phyloP scores from a whole-genome alignment of 768 basidiomycete genomes.

The Suillus paluster region DNA sequence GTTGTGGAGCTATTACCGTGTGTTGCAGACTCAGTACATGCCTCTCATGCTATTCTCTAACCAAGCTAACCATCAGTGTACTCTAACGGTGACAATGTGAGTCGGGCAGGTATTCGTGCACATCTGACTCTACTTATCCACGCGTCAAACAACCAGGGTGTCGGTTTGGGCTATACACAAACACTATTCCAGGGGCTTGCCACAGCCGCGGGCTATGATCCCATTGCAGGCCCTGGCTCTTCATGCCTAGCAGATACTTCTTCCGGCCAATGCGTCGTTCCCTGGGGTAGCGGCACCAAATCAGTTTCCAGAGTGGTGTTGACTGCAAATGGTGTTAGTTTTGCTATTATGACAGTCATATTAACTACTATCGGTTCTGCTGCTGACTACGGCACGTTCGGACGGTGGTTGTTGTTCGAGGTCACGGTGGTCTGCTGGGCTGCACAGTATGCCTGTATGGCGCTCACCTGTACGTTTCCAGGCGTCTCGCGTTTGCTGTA shows the following conservation, averaged over 20 bases:
- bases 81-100: constrained; percentile 79
- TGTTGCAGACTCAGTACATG: constrained; percentile 31
- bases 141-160: constrained; percentile 49
- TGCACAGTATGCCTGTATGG: constrained; percentile 78
- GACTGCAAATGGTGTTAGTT: constrained; percentile 74
- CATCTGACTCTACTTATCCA: background rate
- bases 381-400: constrained; percentile 51
- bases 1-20: constrained; percentile 82
- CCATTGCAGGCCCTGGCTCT: constrained; percentile 68
- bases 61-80: constrained; percentile 53
- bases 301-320: constrained; percentile 78
- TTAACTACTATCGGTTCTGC: constrained; percentile 75
- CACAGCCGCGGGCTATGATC: constrained; percentile 75
- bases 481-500: background rate
- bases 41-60: background rate
- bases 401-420: constrained; percentile 76
- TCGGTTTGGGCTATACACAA: constrained; percentile 70
- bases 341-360: constrained; percentile 78
- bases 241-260: constrained; percentile 60
- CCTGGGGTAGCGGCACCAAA: constrained; percentile 76
- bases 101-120: constrained; percentile 12
- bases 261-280: constrained; percentile 78
- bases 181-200: constrained; percentile 78
- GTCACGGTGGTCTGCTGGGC: constrained; percentile 80
- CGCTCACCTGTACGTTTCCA: constrained; percentile 61